phyloP scores from a whole-genome alignment of 2,329 filamentous ascomycete genomes.

The Colletotrichum spinosum region DNA sequence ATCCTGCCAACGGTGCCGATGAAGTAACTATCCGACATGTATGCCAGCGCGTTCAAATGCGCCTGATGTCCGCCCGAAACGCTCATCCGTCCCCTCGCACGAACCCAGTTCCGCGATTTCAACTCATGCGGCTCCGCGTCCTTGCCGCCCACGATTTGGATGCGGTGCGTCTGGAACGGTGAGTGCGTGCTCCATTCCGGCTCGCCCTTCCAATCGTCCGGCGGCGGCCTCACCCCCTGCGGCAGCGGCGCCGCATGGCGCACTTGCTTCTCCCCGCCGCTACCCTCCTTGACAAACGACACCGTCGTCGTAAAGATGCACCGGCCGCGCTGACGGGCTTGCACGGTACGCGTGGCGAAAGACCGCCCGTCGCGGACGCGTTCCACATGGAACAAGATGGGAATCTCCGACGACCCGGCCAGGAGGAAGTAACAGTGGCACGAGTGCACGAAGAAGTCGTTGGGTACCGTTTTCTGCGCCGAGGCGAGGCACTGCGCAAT shows the following conservation, averaged over 20 bases:
- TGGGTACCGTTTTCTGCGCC: constrained; percentile 86
- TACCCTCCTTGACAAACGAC: constrained; percentile 81
- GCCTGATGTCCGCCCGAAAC: constrained; percentile 79
- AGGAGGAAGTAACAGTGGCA: constrained; percentile 99
- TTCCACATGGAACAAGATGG: constrained; percentile 95
- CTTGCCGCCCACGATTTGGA: constrained; percentile 55
- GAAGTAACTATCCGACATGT: constrained; percentile 93
- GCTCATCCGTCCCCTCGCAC: constrained; percentile 79
- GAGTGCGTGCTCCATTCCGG: constrained; percentile 62
- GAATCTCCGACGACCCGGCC: constrained; percentile 84
- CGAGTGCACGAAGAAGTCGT: constrained; percentile 86
- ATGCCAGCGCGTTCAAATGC: constrained; percentile 89
- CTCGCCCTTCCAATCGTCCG: constrained; percentile 53
- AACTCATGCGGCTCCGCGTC: constrained; percentile 51
- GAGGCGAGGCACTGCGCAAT: constrained; percentile 93
- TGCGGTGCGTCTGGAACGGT: constrained; percentile 60
- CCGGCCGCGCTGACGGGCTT: constrained; percentile 87
- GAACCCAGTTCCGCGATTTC: constrained; percentile 71
- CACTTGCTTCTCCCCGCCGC: constrained; percentile 64
- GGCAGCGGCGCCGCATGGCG: constrained; percentile 75
- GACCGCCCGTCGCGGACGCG: constrained; percentile 89
- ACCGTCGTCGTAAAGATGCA: constrained; percentile 97
- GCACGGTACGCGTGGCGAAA: constrained; percentile 94
- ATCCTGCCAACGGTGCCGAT: constrained; percentile 88
- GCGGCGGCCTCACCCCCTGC: constrained; percentile 49